phyloP scores from a whole-genome alignment of 2,329 filamentous ascomycete genomes.

The Talaromyces sp. region DNA sequence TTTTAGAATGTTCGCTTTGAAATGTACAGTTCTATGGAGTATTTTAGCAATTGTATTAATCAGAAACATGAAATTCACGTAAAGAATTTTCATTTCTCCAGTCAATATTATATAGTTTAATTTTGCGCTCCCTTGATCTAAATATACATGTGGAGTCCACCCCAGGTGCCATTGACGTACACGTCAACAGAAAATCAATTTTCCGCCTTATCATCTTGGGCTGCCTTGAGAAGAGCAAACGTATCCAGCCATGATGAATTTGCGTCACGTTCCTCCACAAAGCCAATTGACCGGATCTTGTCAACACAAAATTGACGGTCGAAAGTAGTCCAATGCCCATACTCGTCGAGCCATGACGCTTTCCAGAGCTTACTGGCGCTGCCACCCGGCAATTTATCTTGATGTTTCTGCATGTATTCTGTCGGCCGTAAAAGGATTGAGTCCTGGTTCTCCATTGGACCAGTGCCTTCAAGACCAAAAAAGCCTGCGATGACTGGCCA shows the following conservation, averaged over 20 bases:
- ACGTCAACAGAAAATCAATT: neutral
- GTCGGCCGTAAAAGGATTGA: neutral
- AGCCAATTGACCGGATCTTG: neutral
- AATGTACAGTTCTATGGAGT: neutral
- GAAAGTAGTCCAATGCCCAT: neutral
- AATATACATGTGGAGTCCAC: neutral
- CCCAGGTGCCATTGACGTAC: neutral
- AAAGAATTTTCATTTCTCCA: too few species aligned
- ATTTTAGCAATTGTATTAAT: neutral
- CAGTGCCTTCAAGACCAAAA: conserved; percentile 25
- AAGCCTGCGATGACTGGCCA: conserved; percentile 25
- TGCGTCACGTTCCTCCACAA: neutral
- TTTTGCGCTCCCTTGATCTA: neutral
- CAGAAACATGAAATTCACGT: neutral
- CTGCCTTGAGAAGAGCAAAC: neutral
- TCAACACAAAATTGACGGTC: neutral
- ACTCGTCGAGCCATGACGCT: neutral
- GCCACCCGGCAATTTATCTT: neutral
- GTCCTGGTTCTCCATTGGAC: conserved; percentile 8
- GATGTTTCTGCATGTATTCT: neutral
- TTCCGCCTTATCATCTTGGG: neutral
- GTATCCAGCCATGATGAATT: neutral
- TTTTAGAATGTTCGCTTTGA: neutral
- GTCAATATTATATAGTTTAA: too few species aligned
- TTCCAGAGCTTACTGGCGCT: neutral